Conservation (phyloP, 1,139 yeast species). For the Nadsonia commutata region DNA sequence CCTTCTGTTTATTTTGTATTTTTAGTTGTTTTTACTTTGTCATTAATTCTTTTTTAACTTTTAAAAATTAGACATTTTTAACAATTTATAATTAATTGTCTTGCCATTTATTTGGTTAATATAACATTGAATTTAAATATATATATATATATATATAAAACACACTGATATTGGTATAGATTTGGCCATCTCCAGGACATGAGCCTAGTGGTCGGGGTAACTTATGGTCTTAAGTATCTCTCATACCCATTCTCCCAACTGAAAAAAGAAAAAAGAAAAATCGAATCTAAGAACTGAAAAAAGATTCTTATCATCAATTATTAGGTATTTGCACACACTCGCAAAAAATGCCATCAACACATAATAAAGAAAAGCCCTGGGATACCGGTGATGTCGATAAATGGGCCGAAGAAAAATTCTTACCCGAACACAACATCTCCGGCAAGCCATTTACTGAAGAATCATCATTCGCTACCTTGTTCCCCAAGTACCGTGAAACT, state of each 20-base stretch:
- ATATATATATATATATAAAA: too few relatives aligned
- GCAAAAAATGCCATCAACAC: conserved; percentile 68
- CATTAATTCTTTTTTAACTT: too few relatives aligned
- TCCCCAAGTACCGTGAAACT: conserved; percentile 92
- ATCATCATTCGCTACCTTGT: conserved; percentile 83
- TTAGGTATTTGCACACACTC: too few relatives aligned
- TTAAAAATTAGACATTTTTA: too few relatives aligned
- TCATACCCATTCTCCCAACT: neutral
- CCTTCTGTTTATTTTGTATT: neutral
- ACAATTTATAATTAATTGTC: too few relatives aligned
- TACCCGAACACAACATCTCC: conserved; percentile 73
- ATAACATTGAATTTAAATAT: too few relatives aligned
- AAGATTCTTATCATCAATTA: too few relatives aligned
- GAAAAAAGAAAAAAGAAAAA: neutral
- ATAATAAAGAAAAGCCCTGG: conserved; percentile 95
- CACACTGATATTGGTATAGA: too few relatives aligned
- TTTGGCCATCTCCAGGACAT: neutral
- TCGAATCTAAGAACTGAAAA: neutral
- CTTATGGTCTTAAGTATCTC: neutral
- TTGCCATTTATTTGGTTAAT: too few relatives aligned
- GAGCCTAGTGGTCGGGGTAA: neutral
- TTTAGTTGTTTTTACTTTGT: neutral
- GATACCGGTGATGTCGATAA: conserved; percentile 91
- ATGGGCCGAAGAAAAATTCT: conserved; percentile 83
- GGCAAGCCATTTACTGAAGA: conserved; percentile 89